Evolutionary conservation across 495 filamentous ascomycete genomes (phyloP).

Genomic region (Bombardia bombarda): DNA sequence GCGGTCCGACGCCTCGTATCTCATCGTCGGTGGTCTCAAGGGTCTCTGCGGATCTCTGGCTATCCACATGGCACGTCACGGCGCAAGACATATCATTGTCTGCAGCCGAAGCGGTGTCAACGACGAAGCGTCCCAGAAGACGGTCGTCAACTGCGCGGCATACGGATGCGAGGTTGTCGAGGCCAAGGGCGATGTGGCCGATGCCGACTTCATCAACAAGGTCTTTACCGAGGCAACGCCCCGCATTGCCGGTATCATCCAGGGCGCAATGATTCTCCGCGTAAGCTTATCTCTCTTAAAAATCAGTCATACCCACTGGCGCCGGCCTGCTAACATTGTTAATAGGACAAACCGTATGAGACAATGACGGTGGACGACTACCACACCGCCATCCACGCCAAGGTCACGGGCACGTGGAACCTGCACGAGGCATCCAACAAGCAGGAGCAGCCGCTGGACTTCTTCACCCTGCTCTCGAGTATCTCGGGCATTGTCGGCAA

Average conservation of each 20-base stretch:
- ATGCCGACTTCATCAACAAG: neutral
- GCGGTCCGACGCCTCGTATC: constrained; percentile 20
- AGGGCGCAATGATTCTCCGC: constrained; percentile 32
- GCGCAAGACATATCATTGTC: constrained; percentile 25
- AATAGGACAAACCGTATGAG: constrained; percentile 11
- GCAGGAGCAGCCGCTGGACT: constrained; percentile 35
- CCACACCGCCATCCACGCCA: constrained; percentile 28
- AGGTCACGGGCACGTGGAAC: constrained; percentile 31
- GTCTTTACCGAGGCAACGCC: constrained; percentile 12
- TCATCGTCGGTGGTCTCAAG: constrained; percentile 35
- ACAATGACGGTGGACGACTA: constrained; percentile 23
- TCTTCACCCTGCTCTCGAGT: constrained; percentile 43
- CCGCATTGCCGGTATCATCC: constrained; percentile 23
- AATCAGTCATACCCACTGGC: too few species aligned
- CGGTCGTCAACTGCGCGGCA: neutral
- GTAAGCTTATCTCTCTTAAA: too few species aligned
- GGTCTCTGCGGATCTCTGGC: constrained; percentile 33
- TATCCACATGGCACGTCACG: constrained; percentile 23
- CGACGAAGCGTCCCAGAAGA: neutral
- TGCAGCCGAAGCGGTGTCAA: neutral
- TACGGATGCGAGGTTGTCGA: neutral
- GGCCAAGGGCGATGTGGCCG: neutral
- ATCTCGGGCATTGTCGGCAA: constrained; percentile 41
- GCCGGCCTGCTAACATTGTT: constrained; percentile 2
- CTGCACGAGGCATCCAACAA: constrained; percentile 19